Percentiles rank a stretch among this genome's conserved stretches.
phyloP scores from a whole-genome alignment of 129 eudicot species.

The Rutidosis leptorrhynchoides region DNA sequence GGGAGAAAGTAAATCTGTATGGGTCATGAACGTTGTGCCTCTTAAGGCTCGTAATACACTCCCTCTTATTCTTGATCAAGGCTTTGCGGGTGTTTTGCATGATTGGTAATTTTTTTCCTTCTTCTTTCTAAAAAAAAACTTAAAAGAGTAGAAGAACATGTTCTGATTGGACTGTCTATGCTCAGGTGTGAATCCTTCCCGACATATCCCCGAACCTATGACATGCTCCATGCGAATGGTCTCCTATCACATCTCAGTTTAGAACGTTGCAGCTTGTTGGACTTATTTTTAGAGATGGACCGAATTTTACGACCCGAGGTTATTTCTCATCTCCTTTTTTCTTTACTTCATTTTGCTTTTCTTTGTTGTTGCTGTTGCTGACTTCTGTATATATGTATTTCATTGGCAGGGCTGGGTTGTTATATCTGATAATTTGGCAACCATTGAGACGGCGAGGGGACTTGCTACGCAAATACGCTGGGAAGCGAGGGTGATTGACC shows the following conservation, averaged over 20 bases:
- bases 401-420: constrained; percentile 83
- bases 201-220: constrained; percentile 92
- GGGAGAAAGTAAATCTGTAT: constrained; percentile 75
- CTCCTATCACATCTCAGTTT: constrained; percentile 60
- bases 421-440: constrained; percentile 59
- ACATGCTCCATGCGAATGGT: constrained; percentile 91
- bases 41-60: constrained; percentile 56
- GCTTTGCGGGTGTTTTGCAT: constrained; percentile 85
- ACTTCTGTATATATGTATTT: not conserved
- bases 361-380: no score
- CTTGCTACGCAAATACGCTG: constrained; percentile 76
- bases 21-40: constrained; percentile 96
- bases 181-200: constrained; percentile 93
- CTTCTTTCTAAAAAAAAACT: no score
- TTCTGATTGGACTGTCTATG: no score
- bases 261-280: constrained; percentile 56
- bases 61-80: constrained; percentile 86
- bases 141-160: no score
- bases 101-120: no score
- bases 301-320: constrained; percentile 96
- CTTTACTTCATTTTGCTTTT: not conserved
- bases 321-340: constrained; percentile 3
- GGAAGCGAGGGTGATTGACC: constrained; percentile 93
- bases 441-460: constrained; percentile 58
- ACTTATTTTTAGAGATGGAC: constrained; percentile 82